Evolutionary conservation across 306 rosid species (phyloP).

Genomic region (Lathyrus tuberosus): DNA sequence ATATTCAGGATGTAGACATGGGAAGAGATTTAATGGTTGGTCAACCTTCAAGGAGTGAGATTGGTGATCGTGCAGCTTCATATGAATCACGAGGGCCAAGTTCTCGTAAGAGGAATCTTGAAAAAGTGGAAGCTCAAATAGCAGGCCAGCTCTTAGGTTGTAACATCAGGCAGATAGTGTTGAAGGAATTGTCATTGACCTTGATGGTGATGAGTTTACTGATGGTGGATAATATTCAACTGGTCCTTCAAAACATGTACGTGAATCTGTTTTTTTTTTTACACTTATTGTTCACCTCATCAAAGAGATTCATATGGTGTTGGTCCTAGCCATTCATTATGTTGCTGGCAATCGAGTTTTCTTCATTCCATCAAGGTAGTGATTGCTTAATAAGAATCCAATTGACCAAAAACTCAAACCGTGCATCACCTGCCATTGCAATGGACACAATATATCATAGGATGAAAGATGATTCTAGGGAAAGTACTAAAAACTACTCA

Average conservation of each 20-base stretch:
- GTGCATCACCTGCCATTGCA: constrained; percentile 97
- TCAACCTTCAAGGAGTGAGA: constrained; percentile 96
- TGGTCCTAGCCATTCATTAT: constrained; percentile 85
- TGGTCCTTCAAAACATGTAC: constrained; percentile 92
- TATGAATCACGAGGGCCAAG: constrained; percentile 98
- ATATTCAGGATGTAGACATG: constrained; percentile 76
- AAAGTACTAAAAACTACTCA: constrained; percentile 91
- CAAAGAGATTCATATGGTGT: constrained; percentile 84
- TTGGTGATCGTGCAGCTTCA: constrained; percentile 96
- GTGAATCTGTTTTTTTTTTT: constrained; percentile 72
- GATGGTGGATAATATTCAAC: constrained; percentile 83
- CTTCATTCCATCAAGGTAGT: constrained; percentile 74
- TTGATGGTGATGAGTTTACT: constrained; percentile 95
- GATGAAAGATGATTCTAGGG: constrained; percentile 88
- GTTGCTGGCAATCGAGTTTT: constrained; percentile 61
- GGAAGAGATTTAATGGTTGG: constrained; percentile 98
- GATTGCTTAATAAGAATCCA: constrained; percentile 67
- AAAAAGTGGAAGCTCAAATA: constrained; percentile 85
- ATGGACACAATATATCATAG: constrained; percentile 93
- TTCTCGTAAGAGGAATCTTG: constrained; percentile 87
- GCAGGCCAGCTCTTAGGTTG: constrained; percentile 65
- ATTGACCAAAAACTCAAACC: constrained; percentile 77
- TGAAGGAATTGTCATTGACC: constrained; percentile 96
- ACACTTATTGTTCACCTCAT: constrained; percentile 66
- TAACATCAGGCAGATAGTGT: constrained; percentile 97